phyloP scores from a whole-genome alignment of 2,329 filamentous ascomycete species.

The Colletotrichum gloeosporioides region DNA sequence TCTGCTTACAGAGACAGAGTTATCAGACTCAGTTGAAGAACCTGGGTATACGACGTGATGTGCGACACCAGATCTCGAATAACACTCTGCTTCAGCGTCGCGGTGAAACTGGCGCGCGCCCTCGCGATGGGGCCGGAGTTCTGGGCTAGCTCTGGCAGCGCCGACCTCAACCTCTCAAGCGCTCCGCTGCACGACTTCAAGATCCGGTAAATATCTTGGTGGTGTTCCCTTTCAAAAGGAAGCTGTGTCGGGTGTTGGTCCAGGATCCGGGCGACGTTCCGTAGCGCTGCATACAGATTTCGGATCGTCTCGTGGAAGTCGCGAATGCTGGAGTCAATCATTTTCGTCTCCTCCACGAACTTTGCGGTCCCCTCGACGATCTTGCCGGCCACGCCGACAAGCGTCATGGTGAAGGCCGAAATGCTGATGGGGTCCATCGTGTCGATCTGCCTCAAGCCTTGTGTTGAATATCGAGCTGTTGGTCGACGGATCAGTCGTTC shows the following conservation, averaged over 20 bases:
- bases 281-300: conserved; percentile 22
- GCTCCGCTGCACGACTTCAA: conserved; percentile 26
- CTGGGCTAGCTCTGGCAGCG: conserved; percentile 27
- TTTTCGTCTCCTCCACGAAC: conserved; percentile 25
- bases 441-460: neutral
- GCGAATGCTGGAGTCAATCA: conserved; percentile 22
- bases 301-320: conserved; percentile 28
- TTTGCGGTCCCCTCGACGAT: conserved; percentile 24
- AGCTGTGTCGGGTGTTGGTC: conserved; percentile 20
- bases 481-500: neutral
- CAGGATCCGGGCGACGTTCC: conserved; percentile 23
- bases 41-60: conserved; percentile 28
- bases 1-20: conserved; percentile 28
- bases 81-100: conserved; percentile 26
- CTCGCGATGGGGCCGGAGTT: conserved; percentile 19
- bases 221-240: conserved; percentile 29
- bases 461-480: no score
- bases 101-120: conserved; percentile 24
- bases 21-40: conserved; percentile 31
- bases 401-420: conserved; percentile 21
- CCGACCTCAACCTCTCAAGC: conserved; percentile 21
- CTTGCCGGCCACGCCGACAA: conserved; percentile 23
- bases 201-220: conserved; percentile 27
- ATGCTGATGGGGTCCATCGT: conserved; percentile 29
- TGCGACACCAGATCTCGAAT: conserved; percentile 26